Conservation (phyloP, 1,284 basidiomycete species). For the Naganishia sp. region DNA sequence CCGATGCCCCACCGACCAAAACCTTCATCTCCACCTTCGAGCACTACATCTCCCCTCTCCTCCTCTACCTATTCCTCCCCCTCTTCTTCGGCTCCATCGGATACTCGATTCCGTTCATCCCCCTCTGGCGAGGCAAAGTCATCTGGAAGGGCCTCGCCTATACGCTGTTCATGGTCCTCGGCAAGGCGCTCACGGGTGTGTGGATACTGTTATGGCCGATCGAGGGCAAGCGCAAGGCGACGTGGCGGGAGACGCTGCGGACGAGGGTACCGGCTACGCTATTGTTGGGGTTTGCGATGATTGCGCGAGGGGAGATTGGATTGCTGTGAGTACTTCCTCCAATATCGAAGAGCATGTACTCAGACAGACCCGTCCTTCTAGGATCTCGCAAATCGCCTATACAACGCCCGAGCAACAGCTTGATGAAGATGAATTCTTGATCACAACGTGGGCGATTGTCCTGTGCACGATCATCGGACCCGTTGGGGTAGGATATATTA, state of each 20-base stretch:
- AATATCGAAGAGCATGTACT: not conserved
- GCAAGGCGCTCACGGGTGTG: conserved; percentile 55
- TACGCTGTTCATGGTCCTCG: conserved; percentile 58
- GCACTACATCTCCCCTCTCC: conserved; percentile 48
- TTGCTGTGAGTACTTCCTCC: conserved; percentile 50
- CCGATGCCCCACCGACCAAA: conserved; percentile 42
- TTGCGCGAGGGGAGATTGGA: conserved; percentile 62
- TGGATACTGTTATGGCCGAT: conserved; percentile 48
- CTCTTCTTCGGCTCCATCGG: conserved; percentile 64
- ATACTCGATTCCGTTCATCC: conserved; percentile 60
- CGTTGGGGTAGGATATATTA: conserved; percentile 52
- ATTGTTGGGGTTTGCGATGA: conserved; percentile 58
- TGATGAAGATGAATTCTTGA: conserved; percentile 55
- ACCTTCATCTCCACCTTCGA: conserved; percentile 45
- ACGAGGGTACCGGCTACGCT: conserved; percentile 30
- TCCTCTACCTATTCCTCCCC: conserved; percentile 56
- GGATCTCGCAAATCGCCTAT: conserved; percentile 43
- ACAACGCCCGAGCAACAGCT: conserved; percentile 45
- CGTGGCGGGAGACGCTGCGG: conserved; percentile 20
- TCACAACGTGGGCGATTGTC: conserved; percentile 60
- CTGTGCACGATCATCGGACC: conserved; percentile 60
- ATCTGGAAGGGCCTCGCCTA: conserved; percentile 61
- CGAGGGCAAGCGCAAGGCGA: conserved; percentile 21
- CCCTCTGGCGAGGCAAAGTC: conserved; percentile 56
- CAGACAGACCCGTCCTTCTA: conserved; percentile 5